Evolutionary conservation across 768 basidiomycete species (phyloP).

Genomic region (Mycena capillaripes): DNA sequence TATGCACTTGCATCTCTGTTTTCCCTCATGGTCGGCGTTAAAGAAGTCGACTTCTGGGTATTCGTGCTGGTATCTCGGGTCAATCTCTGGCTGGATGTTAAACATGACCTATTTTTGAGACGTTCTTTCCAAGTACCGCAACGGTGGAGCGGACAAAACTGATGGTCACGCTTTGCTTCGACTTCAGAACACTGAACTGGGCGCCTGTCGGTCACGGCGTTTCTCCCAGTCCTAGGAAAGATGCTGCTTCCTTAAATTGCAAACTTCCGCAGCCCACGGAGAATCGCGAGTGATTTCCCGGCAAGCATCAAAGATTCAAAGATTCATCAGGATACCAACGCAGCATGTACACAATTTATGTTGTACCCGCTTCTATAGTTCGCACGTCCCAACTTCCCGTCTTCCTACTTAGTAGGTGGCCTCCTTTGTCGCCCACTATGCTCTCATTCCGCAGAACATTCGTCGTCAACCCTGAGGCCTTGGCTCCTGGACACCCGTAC

Average conservation of each 20-base stretch:
- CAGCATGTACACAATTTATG: constrained; percentile 19
- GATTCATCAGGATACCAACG: constrained; percentile 30
- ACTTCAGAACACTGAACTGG: no score
- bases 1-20: neutral
- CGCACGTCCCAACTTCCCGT: constrained; percentile 2
- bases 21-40: neutral
- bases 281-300: neutral
- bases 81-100: neutral
- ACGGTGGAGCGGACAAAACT: neutral
- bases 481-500: constrained; percentile 33
- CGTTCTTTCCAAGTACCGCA: neutral
- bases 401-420: constrained; percentile 5
- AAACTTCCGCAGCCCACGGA: no score
- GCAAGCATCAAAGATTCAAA: constrained; percentile 18
- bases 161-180: neutral
- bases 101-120: neutral
- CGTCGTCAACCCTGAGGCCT: constrained; percentile 27
- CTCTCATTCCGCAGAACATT: constrained; percentile 36
- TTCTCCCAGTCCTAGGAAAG: no score
- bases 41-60: neutral
- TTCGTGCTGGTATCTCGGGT: neutral
- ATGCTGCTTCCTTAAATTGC: no score
- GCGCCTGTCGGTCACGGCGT: no score
- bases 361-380: constrained; percentile 27
- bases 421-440: constrained; percentile 12